Conservation (phyloP, 164 flowering plant genomes). For the Aristolochia fimbriata region DNA sequence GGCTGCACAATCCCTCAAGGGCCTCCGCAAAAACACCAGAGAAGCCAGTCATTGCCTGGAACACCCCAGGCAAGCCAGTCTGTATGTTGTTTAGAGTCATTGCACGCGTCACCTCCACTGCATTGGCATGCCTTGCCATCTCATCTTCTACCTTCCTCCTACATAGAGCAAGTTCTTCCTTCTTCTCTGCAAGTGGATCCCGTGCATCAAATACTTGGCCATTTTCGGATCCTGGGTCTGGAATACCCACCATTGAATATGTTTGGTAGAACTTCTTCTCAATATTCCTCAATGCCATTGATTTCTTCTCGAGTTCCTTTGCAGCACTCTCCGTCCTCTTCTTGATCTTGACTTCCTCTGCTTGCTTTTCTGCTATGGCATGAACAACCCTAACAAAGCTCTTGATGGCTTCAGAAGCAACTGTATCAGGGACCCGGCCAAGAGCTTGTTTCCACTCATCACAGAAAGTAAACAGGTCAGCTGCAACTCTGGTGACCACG, state of each 20-base stretch:
- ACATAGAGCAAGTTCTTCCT: constrained; percentile 60
- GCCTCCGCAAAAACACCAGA: constrained; percentile 59
- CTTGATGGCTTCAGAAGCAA: constrained; percentile 90
- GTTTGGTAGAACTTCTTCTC: constrained; percentile 86
- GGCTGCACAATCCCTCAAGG: constrained; percentile 59
- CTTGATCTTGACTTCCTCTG: constrained; percentile 74
- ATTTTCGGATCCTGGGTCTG: constrained; percentile 40
- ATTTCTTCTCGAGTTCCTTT: constrained; percentile 85
- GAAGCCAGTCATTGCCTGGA: constrained; percentile 87
- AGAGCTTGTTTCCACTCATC: constrained; percentile 96
- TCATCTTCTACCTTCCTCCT: constrained; percentile 87
- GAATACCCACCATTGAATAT: constrained; percentile 83
- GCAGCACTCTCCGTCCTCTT: constrained; percentile 58
- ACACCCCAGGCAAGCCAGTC: constrained; percentile 94
- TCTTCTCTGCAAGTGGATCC: constrained; percentile 91
- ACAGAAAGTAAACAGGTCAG: constrained; percentile 36
- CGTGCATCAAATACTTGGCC: constrained; percentile 67
- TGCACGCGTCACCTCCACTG: constrained; percentile 90
- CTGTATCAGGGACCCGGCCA: constrained; percentile 88
- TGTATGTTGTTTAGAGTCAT: constrained; percentile 92
- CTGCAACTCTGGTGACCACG: constrained; percentile 12
- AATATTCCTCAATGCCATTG: constrained; percentile 51
- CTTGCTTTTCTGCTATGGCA: constrained; percentile 54
- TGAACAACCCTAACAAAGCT: constrained; percentile 86
- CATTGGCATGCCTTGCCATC: constrained; percentile 67